These are phyloP conservation scores for Myxozyma sirexii DNA, from an alignment of 805 yeast genomes.

Conservation along the genomic window DNA sequence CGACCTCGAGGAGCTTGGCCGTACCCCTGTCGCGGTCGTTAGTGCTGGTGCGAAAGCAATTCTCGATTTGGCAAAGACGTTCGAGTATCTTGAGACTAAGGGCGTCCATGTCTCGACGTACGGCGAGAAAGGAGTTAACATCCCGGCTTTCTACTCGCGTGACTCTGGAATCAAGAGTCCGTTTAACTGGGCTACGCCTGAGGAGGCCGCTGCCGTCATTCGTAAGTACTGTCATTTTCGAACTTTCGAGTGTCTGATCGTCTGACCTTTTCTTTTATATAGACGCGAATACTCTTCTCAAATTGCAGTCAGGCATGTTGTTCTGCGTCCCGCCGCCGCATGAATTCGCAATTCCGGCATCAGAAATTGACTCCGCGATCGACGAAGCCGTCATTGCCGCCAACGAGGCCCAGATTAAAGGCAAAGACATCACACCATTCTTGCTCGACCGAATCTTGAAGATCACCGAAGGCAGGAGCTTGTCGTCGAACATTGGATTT, in stretches of 20 bases:
- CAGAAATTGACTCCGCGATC: constrained; percentile 58
- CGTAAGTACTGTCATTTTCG: constrained; percentile 39
- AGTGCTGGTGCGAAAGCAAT: constrained; percentile 92
- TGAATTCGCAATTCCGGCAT: constrained; percentile 58
- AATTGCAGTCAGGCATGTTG: constrained; percentile 65
- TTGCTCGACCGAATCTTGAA: constrained; percentile 64
- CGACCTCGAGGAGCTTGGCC: constrained; percentile 79
- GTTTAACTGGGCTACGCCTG: constrained; percentile 55
- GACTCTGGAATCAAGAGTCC: constrained; percentile 77
- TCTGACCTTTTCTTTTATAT: not conserved
- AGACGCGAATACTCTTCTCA: constrained; percentile 51
- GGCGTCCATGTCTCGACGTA: constrained; percentile 82
- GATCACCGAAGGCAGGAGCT: constrained; percentile 70
- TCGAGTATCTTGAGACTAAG: constrained; percentile 87
- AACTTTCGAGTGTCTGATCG: not conserved
- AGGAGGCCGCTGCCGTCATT: constrained; percentile 66
- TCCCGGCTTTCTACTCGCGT: constrained; percentile 83
- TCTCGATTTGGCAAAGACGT: constrained; percentile 74
- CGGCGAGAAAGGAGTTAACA: constrained; percentile 53
- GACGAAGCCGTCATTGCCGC: constrained; percentile 63
- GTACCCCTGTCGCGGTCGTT: constrained; percentile 85
- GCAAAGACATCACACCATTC: constrained; percentile 82
- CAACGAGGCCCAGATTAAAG: constrained; percentile 53
- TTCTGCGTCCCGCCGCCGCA: constrained; percentile 83
- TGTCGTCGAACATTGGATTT: constrained; percentile 69